Base-by-base conservation (phyloP, 768 basidiomycete species). In the Trichaptum fuscoviolaceum region DNA sequence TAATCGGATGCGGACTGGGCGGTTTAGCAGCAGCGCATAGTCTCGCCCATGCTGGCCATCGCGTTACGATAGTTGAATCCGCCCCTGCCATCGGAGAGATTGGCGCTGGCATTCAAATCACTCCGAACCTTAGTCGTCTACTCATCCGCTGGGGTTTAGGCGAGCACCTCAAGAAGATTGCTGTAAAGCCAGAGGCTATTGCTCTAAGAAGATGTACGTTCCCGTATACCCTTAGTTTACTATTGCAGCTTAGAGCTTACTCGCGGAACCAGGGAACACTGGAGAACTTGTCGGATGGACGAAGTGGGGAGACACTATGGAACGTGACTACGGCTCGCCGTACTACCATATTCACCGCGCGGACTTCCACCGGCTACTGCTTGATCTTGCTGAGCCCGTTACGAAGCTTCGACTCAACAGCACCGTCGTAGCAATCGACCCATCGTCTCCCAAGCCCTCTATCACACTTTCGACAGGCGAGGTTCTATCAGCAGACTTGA, bases 391-490 rank as follows among this genome's bases (percentile, higher is more conserved):
- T 5, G 67, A 72, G 5, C 77, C 77, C 5, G 76, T 77, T 63
- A 75, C 78, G 64, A 77, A 75, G 0, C 74, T 84, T 17, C 73
- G 75, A 1, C 73, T 79, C 15, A 70, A 73, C 25, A 76, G 73
- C 35, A 77, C 77, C 42, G 81, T 82, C 26, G 75, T 77, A 0
- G 65, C 65, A 57, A 52, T 77, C 66, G 73, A 81, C n/a, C 73
- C 76, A 3, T 70, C 73, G 10, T 67, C 71, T 4, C 64, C 68
- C 2, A 60, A 62, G 35, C 78, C 80, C 0, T 68, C 69, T 15
- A 74, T 83, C 20, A 80, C 77, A 0, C 77, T 84, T 30, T 75
- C 76, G 58, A 79, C 79, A 0, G 84, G 84, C 2, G 76, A 80
- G 60, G 72, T 78, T n/a, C 66, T 85, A 7, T 67, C 69, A 7